Base-by-base conservation (phyloP, 139 green algal species). In the Eudorina sp. region DNA sequence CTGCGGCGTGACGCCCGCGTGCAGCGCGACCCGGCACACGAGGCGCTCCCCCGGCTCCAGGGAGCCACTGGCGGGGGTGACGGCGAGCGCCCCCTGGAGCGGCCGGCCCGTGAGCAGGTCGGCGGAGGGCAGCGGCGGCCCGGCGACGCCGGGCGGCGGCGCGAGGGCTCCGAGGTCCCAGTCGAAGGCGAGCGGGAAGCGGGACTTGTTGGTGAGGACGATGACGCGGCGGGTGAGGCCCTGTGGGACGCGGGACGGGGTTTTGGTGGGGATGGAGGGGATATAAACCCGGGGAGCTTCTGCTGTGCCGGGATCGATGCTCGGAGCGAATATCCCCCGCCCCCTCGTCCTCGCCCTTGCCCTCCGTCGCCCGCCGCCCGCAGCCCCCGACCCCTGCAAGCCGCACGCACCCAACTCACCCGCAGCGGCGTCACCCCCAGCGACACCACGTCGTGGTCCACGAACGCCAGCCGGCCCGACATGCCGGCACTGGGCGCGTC, bases 181-280 rank as follows among this genome's bases (percentile, higher is more conserved):
- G 5, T 82, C 69, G 58, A 89, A 93, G 43, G 80, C 53, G 34
- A 93, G 53, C 8, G 90, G 90, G 86, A 91, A 93, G 11, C 58
- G 62, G 75, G 80, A 85, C 58, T 83, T 93, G 83, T 93, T 93
- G 53, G 86, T 93, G 41, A 93, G 83, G 55, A 91, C 68, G 38
- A 91, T n/a, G 58, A 93, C 53, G 27, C 86, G 90, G 29, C 90
- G 74, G 13, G 73, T 89, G 18, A 91, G 51, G 66, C 83, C 83
- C 81, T 89, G 88, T 40, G 43, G 38, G 34, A 68, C 36, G 11
- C 3, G 46, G 4, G 68, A 18, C 8, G 36, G 68, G 13, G 2
- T 5, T 76, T 48, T 34, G 36, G 68, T 76, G 25, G 18, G 70
- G 53, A 27, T 51, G 29, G 4, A 40, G 9, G 62, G 9, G 62